phyloP scores from a whole-genome alignment of 345 rosid genomes.

The Linum lewisii region DNA sequence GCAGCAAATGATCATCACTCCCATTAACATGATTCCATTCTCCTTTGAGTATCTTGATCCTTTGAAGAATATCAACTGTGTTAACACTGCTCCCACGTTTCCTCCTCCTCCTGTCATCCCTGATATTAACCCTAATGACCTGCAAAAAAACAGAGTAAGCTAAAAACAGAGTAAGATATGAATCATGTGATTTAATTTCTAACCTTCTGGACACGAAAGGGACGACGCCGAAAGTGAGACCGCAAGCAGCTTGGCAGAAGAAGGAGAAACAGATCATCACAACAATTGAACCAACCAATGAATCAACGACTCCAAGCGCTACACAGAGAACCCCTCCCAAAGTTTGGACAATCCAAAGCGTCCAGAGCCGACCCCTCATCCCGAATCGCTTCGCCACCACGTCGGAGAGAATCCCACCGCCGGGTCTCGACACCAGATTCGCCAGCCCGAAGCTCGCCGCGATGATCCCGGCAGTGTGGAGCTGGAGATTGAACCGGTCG shows the following conservation, averaged over 20 bases:
- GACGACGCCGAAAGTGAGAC: conserved; percentile 81
- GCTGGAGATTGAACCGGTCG: conserved; percentile 60
- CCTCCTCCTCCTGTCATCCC: conserved; percentile 97
- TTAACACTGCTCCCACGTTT: conserved; percentile 74
- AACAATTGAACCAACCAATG: conserved; percentile 37
- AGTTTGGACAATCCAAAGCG: conserved; percentile 69
- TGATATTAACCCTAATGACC: conserved; percentile 74
- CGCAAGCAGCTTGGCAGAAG: conserved; percentile 82
- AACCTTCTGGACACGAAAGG: conserved; percentile 90
- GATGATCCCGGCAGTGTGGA: conserved; percentile 72
- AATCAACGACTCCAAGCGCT: conserved; percentile 37
- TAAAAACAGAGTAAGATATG: neutral
- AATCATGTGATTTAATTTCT: neutral
- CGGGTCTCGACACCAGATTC: conserved; percentile 66
- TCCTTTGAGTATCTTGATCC: conserved; percentile 78
- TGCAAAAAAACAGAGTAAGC: no score
- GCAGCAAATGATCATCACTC: conserved; percentile 68
- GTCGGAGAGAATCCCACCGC: conserved; percentile 70
- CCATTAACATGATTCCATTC: conserved; percentile 70
- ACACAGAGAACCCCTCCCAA: conserved; percentile 65
- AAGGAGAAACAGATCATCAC: conserved; percentile 72
- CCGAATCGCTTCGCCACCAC: conserved; percentile 49
- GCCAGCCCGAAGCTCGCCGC: conserved; percentile 87
- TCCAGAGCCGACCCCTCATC: conserved; percentile 86
- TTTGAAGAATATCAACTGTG: conserved; percentile 77